A percentile compares a stretch with the other conserved stretches of the same genome.
Evolutionary conservation across 306 rosid genomes (phyloP).

Genomic region (peach (Prunus persica)): DNA sequence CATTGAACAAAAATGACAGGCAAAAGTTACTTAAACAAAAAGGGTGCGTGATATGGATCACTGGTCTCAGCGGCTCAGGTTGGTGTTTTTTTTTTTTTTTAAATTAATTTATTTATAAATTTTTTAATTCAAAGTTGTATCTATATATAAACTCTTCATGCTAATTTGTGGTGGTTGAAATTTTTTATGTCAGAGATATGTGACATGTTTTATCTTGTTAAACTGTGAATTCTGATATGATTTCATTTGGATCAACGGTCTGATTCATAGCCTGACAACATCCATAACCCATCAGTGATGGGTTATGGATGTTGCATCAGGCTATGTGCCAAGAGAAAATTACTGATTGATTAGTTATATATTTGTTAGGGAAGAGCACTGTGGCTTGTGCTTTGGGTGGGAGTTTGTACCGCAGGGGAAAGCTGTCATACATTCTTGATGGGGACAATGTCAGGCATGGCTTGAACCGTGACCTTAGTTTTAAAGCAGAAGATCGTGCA

Average conservation of each 20-base stretch:
- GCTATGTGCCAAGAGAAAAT: background rate
- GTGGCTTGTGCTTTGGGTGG: conserved; percentile 90
- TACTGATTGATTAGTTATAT: conserved; percentile 7
- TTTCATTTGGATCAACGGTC: background rate
- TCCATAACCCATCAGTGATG: background rate
- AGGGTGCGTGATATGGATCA: conserved; percentile 77
- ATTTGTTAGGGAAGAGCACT: conserved; percentile 75
- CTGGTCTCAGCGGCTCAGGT: conserved; percentile 88
- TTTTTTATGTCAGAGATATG: background rate
- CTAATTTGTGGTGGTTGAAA: too few relatives aligned
- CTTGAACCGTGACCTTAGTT: conserved; percentile 77
- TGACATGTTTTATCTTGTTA: background rate
- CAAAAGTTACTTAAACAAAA: conserved; percentile 57
- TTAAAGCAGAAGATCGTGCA: conserved; percentile 93
- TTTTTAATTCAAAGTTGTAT: background rate
- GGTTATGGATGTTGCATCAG: background rate
- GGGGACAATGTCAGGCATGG: conserved; percentile 99
- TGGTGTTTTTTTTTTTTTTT: conserved; percentile 27
- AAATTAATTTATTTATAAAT: too few relatives aligned
- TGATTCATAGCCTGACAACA: background rate
- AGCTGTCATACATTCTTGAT: conserved; percentile 76
- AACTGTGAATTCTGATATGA: background rate
- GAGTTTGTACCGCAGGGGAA: conserved; percentile 66
- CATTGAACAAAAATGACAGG: conserved; percentile 47
- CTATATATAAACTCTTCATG: background rate